Base-by-base conservation (phyloP, 495 filamentous ascomycete species). In the Hypomontagnella monticulosa region DNA sequence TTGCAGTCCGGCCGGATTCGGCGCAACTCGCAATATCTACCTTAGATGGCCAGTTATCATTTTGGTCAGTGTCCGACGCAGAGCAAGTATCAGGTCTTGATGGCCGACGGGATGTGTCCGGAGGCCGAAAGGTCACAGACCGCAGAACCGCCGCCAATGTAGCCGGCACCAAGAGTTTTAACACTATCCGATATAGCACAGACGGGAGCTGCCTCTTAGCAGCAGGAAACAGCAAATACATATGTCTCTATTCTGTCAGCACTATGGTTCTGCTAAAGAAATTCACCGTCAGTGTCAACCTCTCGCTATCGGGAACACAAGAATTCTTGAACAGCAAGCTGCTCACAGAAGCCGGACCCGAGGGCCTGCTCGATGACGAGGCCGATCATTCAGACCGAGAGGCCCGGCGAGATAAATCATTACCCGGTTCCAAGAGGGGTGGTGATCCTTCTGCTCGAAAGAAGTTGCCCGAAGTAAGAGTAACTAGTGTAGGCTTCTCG, bases 141-240 rank as follows among this genome's bases (percentile, higher is more conserved):
- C 89, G 95, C 36, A 84, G 91, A 30, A 96, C 92, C 1, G 96
- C 95, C 0, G 95, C 95, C 4, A 97, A 96, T 68, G 88, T 88
- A 16, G 85, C 91, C 1, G 92, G 92, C 30, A 97, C 90, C 38
- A 99, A 98, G 73, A 88, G 83, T 59, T 99, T 97, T 80, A 91
- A 83, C 71, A 90, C 89, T 51, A 88, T 99, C 63, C 85, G 86
- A 38, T 99, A 97, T 78, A 95, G 91, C 67, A 88, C 92, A 1
- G 95, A 99, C 69, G 96, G 95, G 38, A 89, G 85, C 54, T 97
- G 93, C 73, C 82, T 98, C 18, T 80, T 99, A 38, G 94, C 93
- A 0, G 93, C 84, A 47, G 95, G 95, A 4, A 97, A 93, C 76
- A 97, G 92, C 85, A 99, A 97, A 78, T 97, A 92, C 71, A 96